Conservation (phyloP, 352 stramenopile species). For the Phytophthora litchii region DNA sequence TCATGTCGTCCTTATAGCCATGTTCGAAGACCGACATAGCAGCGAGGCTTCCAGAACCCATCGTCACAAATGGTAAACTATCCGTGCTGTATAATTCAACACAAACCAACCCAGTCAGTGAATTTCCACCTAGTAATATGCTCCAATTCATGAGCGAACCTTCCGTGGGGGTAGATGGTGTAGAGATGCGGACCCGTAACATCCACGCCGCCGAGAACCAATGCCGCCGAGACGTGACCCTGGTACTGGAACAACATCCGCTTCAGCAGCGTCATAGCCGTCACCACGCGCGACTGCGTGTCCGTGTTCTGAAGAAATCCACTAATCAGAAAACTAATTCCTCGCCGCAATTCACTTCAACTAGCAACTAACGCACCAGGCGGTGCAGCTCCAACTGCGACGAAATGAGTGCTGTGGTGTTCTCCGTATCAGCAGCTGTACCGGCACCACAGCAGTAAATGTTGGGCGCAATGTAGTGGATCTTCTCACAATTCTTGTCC, state of each 20-base stretch:
- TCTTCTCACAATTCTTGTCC: constrained; percentile 99
- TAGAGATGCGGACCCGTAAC: constrained; percentile 96
- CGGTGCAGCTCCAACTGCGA: constrained; percentile 96
- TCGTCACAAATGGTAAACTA: constrained; percentile 98
- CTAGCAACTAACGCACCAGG: constrained; percentile 65
- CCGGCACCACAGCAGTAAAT: constrained; percentile 99
- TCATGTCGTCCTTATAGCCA: constrained; percentile 96
- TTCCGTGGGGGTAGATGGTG: constrained; percentile 98
- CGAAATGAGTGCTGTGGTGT: constrained; percentile 80
- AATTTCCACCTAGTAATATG: background rate
- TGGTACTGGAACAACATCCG: constrained; percentile 97
- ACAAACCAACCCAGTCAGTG: constrained; percentile 3
- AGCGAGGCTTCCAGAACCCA: constrained; percentile 98
- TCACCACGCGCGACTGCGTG: constrained; percentile 93
- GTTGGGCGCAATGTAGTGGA: constrained; percentile 99
- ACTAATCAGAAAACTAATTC: constrained; percentile 7
- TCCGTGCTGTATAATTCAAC: constrained; percentile 71
- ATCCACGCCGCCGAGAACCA: constrained; percentile 98
- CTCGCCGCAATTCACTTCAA: constrained; percentile 4
- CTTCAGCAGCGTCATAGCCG: constrained; percentile 97
- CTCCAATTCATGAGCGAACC: constrained; percentile 19
- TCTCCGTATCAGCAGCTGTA: constrained; percentile 98
- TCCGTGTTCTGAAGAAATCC: constrained; percentile 64
- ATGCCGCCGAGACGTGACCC: constrained; percentile 94
- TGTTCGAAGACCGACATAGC: constrained; percentile 98